phyloP scores from a whole-genome alignment of 768 basidiomycete genomes.

The Scleroderma citrinum region DNA sequence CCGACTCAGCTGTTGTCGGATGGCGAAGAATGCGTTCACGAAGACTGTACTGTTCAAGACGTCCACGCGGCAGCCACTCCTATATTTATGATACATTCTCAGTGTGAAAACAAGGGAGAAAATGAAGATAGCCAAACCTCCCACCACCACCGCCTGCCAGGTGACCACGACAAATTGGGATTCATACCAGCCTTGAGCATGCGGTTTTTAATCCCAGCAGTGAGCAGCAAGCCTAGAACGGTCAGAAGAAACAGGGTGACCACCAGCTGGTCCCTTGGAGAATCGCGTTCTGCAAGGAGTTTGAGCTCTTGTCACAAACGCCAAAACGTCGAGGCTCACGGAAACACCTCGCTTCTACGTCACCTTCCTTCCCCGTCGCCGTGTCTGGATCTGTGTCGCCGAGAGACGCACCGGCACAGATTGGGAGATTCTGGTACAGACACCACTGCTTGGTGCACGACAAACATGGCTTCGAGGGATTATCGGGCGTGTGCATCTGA shows the following conservation, averaged over 20 bases:
- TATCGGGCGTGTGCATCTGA: constrained; percentile 72
- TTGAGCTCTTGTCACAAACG: constrained; percentile 23
- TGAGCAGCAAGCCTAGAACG: constrained; percentile 79
- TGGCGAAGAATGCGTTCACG: constrained; percentile 26
- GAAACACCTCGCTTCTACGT: constrained; percentile 94
- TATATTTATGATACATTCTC: constrained; percentile 5
- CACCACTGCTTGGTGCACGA: constrained; percentile 97
- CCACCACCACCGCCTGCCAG: constrained; percentile 81
- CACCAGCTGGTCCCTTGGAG: constrained; percentile 90
- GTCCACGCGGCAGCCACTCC: constrained; percentile 43
- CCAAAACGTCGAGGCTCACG: constrained; percentile 53
- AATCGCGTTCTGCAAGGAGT: constrained; percentile 72
- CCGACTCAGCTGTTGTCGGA: constrained; percentile 20
- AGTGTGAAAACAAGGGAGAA: constrained; percentile 12
- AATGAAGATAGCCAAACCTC: constrained; percentile 47
- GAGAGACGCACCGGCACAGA: constrained; percentile 73
- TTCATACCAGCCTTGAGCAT: constrained; percentile 75
- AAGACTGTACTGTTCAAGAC: constrained; percentile 47
- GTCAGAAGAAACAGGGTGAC: constrained; percentile 87
- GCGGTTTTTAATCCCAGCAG: constrained; percentile 77
- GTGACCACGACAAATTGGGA: constrained; percentile 56
- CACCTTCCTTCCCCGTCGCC: constrained; percentile 91
- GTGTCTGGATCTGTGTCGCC: constrained; percentile 91
- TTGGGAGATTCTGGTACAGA: constrained; percentile 81
- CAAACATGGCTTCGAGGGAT: constrained; percentile 84